Percentiles rank a stretch among this genome's conserved stretches.
These are phyloP conservation scores for Fomitopsis serialis DNA, from an alignment of 768 basidiomycete species.

Conservation along the genomic window DNA sequence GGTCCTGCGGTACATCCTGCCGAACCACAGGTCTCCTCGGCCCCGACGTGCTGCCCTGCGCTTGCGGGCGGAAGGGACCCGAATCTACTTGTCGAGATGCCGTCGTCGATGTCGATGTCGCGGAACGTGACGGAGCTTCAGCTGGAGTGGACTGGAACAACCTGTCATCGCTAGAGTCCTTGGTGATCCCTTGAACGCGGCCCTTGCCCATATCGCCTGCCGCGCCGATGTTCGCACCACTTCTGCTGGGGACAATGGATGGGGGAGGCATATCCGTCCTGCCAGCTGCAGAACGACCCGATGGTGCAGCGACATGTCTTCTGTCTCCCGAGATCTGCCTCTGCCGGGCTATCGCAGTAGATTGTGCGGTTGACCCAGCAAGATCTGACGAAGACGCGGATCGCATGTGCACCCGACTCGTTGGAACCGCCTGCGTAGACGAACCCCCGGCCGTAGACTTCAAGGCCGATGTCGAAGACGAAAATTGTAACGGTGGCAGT, in stretches of 20 bases:
- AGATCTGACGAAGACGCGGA: slow-evolving; percentile 7
- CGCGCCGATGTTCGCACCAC: background rate
- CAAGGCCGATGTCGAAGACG: slow-evolving; percentile 4
- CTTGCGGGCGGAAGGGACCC: background rate
- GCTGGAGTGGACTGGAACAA: background rate
- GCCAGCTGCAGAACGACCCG: background rate
- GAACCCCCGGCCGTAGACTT: background rate
- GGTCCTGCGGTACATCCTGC: background rate
- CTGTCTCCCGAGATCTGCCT: background rate
- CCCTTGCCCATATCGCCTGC: background rate
- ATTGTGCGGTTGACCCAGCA: background rate
- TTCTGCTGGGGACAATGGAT: slow-evolving; percentile 8
- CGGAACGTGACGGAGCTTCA: background rate
- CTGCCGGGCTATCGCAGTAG: background rate
- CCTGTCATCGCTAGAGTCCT: background rate
- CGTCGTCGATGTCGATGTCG: background rate
- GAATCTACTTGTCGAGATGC: background rate
- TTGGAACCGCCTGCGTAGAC: background rate
- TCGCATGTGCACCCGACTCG: slow-evolving; percentile 3
- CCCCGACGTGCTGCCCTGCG: background rate
- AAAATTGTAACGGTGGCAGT: background rate
- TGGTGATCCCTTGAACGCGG: background rate
- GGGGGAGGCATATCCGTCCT: slow-evolving; percentile 19
- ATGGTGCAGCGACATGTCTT: background rate
- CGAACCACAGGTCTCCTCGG: background rate